Percentiles rank a stretch among this genome's conserved stretches.
Conservation (phyloP, 176 grass and related monocot species). For the Urochloa ruziziensis region DNA sequence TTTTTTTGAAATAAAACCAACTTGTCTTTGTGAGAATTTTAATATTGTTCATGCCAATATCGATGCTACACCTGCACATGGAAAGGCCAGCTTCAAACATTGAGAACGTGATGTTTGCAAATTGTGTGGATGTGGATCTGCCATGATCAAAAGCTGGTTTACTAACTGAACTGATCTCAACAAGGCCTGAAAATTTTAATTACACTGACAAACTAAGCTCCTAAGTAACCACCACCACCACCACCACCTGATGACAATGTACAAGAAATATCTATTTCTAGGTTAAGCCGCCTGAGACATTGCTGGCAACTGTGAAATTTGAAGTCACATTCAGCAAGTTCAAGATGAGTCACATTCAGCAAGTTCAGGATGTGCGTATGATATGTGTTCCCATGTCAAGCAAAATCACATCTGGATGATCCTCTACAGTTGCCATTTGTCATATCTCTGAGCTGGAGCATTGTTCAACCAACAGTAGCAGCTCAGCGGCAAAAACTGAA, state of each 20-base stretch:
- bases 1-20: no score
- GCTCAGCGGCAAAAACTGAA: not conserved
- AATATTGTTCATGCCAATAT: not conserved
- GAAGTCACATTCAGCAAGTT: not conserved
- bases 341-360: not conserved
- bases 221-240: constrained; percentile 16
- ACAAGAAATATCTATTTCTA: not conserved
- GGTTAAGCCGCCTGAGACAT: not conserved
- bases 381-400: not conserved
- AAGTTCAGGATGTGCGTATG: not conserved
- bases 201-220: constrained; percentile 17
- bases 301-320: not conserved
- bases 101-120: not conserved
- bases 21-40: not conserved
- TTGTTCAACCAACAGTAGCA: not conserved
- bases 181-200: not conserved
- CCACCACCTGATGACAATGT: constrained; percentile 1
- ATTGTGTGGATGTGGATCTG: not conserved
- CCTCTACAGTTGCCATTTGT: not conserved
- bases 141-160: not conserved
- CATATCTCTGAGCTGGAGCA: not conserved
- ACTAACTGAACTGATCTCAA: not conserved
- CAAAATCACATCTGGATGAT: not conserved
- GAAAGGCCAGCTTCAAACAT: no score
- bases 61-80: not conserved